A percentile compares a stretch with the other conserved stretches of the same genome.
Evolutionary conservation across 371 early-diverging fungal species (phyloP).

Genomic region (Apophysomyces trapeziformis): DNA sequence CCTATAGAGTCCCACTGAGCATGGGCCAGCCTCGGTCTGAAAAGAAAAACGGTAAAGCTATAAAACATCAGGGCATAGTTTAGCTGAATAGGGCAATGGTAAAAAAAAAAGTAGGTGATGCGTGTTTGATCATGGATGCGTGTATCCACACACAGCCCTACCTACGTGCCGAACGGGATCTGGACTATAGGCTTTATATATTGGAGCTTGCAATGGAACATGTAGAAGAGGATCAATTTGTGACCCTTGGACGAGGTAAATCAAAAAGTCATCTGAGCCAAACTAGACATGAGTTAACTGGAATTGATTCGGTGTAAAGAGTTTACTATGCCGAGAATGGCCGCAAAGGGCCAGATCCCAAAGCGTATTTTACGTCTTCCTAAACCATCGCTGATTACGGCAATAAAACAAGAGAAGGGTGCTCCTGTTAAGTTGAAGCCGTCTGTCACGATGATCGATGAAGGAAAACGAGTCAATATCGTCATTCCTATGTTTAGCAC

Average conservation of each 20-base stretch:
- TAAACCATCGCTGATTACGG: conserved; percentile 56
- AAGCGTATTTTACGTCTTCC: conserved; percentile 60
- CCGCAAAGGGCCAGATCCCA: conserved; percentile 64
- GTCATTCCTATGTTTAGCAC: conserved; percentile 39
- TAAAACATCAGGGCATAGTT: not conserved
- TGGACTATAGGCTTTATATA: conserved; percentile 68
- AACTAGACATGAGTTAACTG: not conserved
- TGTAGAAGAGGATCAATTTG: conserved; percentile 62
- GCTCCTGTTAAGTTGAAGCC: conserved; percentile 4
- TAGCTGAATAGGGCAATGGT: not conserved
- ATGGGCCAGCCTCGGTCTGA: conserved; percentile 46
- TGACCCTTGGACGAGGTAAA: conserved; percentile 56
- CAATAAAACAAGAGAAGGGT: conserved; percentile 20
- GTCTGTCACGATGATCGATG: conserved; percentile 17
- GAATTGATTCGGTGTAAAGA: conserved; percentile 36
- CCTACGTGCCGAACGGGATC: conserved; percentile 54
- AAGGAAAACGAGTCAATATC: conserved; percentile 28
- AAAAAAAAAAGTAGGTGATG: conserved; percentile 42
- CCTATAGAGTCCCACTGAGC: conserved; percentile 72
- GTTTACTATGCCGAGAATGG: conserved; percentile 62
- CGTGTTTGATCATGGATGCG: conserved; percentile 68
- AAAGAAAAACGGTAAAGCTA: conserved; percentile 19
- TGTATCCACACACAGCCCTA: conserved; percentile 69
- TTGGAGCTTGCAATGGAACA: conserved; percentile 69
- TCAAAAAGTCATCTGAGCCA: not conserved